Base-by-base conservation (phyloP, 306 rosid species). In the Dalbergia oliveri region DNA sequence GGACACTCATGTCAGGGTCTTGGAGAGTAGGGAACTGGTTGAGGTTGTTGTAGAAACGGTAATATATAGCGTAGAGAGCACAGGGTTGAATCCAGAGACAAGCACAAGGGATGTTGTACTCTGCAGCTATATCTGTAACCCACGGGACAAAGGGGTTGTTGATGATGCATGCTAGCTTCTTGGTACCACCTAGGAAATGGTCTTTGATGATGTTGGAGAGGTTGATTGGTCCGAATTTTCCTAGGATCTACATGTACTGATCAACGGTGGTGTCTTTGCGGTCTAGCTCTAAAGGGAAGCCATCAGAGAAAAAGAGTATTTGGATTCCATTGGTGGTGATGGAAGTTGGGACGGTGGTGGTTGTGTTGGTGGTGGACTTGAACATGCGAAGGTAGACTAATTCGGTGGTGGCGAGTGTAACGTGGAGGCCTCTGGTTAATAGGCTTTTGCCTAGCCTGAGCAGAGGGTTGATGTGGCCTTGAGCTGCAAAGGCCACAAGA, bases 11-110 rank as follows among this genome's bases (percentile, higher is more conserved):
- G 4, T 81, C 57, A 16, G 83, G 84, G 60, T 74, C 59, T 11
- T 49, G 11, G 0, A 9, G 76, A 11, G 85, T 81, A 1, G 89
- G 88, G 39, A 88, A 83, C 1, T 50, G 9, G 83, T 75, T 59
- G 8, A 81, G 39, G 0, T 88, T 76, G 34, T 78, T 83, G 71
- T 59, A 75, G 87, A 86, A 88, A 41, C 72, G 85, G 70, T 78
- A 81, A 73, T 88, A 88, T 1, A 86, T 83, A 50, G 88, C 75
- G 33, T 43, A 86, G 64, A 88, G 89, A 31, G 88, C 82, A 16
- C 86, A 86, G 6, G 91, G 91, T 57, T 88, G 91, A 19, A 88
- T 88, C 91, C 91, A 88, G 10, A 86, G 88, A 60, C 89, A 86
- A 7, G 88, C 86, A 15, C 88, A 86, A 1, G 91, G 91, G 76